Base-by-base conservation (phyloP, 306 rosid species). In the Inga oerstediana region DNA sequence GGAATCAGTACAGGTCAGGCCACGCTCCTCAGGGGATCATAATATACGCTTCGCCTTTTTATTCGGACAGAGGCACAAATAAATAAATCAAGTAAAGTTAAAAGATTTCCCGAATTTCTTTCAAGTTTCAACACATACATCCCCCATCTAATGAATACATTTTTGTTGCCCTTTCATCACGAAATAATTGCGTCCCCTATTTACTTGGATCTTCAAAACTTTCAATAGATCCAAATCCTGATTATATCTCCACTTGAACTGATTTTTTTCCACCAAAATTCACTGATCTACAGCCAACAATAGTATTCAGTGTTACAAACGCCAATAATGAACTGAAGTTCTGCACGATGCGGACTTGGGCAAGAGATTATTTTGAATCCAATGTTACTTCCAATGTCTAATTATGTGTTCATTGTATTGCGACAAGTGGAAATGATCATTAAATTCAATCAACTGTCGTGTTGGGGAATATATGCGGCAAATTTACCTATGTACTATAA, bases 1-100 rank as follows among this genome's bases (percentile, higher is more conserved):
- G 35, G 76, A 79, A 72, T 80, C 74, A 30, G 32, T 44, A 61
- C 84, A 79, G 80, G 72, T 81, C 80, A 81, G 34, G 72, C 81
- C 87, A 78, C 85, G 80, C 86, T 54, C 44, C 61, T 43, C 12
- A 3, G 7, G 16, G 14, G 67, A 58, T 66, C 46, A 77, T 85
- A 72, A 81, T 81, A 45, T 34, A 30, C 49, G 9, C 45, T 34
- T 39, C 9, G 11, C 45, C n/a, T 54, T 17, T 54, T 16, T 27
- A 27, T 27, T 27, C 30, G 30, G 30, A 27, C 19, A 6, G 62
- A 24, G 62, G 10, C 68, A 1, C 13, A 10, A 62, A 62, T 13
- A 10, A 62, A 62, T 13, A 13, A 65, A 11, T 15, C 5, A 32
- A 14, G 4, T 0, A 2, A 35, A 16, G 6, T 35, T 4, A 34